These are phyloP conservation scores for Epichloe sp. DNA, from an alignment of 2,329 filamentous ascomycete genomes.

Conservation along the genomic window DNA sequence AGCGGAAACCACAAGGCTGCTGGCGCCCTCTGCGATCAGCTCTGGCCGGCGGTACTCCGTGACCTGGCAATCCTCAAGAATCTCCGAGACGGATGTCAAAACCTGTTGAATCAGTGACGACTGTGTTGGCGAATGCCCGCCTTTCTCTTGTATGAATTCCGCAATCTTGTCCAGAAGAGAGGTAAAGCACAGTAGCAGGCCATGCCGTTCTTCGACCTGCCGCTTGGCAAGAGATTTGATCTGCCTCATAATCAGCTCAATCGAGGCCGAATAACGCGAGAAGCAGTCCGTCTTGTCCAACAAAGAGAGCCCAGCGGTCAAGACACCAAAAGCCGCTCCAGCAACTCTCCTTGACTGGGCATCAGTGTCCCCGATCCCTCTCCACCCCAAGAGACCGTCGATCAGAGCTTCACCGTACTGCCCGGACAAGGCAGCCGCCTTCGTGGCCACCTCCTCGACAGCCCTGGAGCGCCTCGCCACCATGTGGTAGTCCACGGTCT, in stretches of 20 bases:
- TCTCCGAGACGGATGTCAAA: conserved; percentile 14
- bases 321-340: conserved; percentile 52
- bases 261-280: conserved; percentile 16
- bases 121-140: conserved; percentile 3
- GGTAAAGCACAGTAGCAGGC: conserved; percentile 49
- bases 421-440: conserved; percentile 51
- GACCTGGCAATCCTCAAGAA: conserved; percentile 28
- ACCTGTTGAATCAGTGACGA: conserved; percentile 17
- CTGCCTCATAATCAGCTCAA: conserved; percentile 29
- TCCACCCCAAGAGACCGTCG: conserved; percentile 65
- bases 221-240: conserved; percentile 33
- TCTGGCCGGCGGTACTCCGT: conserved; percentile 46
- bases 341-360: conserved; percentile 58
- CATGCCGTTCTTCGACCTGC: conserved; percentile 59
- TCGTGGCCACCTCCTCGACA: conserved; percentile 61
- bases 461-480: conserved; percentile 80
- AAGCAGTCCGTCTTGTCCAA: conserved; percentile 9
- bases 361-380: conserved; percentile 75
- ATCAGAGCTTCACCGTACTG: conserved; percentile 61
- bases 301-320: conserved; percentile 32
- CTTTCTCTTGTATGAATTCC: conserved; percentile 12
- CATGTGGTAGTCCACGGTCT: conserved; percentile 83
- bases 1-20: conserved; percentile 42
- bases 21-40: conserved; percentile 48
- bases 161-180: conserved; percentile 39